A percentile compares a stretch with the other conserved stretches of the same genome.
Conservation (phyloP, 352 stramenopile genomes). For the Pythium sp. region DNA sequence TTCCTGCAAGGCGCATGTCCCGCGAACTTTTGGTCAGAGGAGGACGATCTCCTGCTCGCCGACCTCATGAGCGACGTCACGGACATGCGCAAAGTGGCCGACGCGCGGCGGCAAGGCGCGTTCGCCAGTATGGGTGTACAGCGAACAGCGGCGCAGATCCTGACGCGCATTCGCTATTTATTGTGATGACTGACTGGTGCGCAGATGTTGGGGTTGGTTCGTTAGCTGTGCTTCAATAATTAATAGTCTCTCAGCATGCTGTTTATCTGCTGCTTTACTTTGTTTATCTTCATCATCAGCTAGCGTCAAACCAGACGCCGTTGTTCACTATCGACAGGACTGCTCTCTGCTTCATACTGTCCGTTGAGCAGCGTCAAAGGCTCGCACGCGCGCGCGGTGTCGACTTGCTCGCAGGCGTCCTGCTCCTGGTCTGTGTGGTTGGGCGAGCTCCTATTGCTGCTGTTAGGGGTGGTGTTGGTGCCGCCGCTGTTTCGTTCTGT, state of each 20-base stretch:
- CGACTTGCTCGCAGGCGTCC: slow-evolving; percentile 5
- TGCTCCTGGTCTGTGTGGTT: slow-evolving; percentile 5
- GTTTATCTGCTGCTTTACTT: neutral
- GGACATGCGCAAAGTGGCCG: slow-evolving; percentile 17
- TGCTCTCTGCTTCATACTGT: neutral
- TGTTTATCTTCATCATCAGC: neutral
- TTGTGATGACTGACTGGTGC: slow-evolving; percentile 29
- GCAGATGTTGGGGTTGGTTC: neutral
- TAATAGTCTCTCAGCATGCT: neutral
- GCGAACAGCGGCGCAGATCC: slow-evolving; percentile 38
- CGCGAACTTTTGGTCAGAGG: slow-evolving; percentile 41
- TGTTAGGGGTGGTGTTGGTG: slow-evolving; percentile 1
- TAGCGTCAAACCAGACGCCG: slow-evolving; percentile 6
- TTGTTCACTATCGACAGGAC: neutral
- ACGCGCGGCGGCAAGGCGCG: slow-evolving; percentile 26
- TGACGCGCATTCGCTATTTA: slow-evolving; percentile 55
- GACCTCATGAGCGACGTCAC: slow-evolving; percentile 16
- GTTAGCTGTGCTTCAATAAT: neutral
- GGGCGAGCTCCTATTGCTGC: neutral
- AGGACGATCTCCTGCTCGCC: slow-evolving; percentile 51
- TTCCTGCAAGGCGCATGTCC: slow-evolving; percentile 30
- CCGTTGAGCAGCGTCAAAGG: slow-evolving; percentile 9
- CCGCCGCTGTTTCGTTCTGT: neutral
- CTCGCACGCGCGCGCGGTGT: slow-evolving; percentile 10
- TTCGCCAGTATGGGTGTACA: slow-evolving; percentile 40